Percentiles rank a stretch among this genome's conserved stretches.
These are phyloP conservation scores for Agapanthus africanus DNA, from an alignment of 106 monocot genomes.

Conservation along the genomic window DNA sequence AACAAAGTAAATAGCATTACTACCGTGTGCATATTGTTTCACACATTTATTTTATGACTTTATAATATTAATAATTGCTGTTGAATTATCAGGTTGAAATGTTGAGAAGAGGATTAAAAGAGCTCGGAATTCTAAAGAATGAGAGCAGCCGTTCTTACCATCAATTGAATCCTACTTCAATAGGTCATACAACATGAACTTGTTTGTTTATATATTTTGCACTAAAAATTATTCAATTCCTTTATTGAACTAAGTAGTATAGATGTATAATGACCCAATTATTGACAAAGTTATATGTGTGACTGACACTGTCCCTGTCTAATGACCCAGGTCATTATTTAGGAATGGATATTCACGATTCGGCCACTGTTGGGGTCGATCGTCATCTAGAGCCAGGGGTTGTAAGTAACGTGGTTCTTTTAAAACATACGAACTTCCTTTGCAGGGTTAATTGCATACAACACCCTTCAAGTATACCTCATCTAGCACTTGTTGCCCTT, in stretches of 20 bases:
- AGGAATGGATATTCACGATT: conserved; percentile 98
- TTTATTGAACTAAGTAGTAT: too few species aligned
- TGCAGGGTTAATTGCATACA: too few species aligned
- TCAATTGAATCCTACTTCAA: conserved; percentile 86
- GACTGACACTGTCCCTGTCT: background rate
- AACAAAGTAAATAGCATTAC: too few species aligned
- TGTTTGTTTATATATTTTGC: background rate
- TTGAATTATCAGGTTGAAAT: conserved; percentile 89
- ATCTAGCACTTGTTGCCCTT: too few species aligned
- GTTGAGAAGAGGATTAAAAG: conserved; percentile 64
- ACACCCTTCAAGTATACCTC: too few species aligned
- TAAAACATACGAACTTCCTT: background rate
- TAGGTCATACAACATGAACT: conserved; percentile 39
- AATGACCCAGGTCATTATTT: conserved; percentile 71
- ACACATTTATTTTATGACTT: too few species aligned
- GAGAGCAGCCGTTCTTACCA: conserved; percentile 43
- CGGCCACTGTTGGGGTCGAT: conserved; percentile 29
- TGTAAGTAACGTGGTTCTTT: conserved; percentile 43
- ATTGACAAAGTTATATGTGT: background rate
- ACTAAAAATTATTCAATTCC: background rate
- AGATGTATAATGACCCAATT: too few species aligned
- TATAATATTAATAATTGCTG: too few species aligned
- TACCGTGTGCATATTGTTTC: too few species aligned
- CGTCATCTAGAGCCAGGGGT: conserved; percentile 73
- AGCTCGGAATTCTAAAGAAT: conserved; percentile 65